phyloP scores from a whole-genome alignment of 805 yeast genomes.

The Yamadazyma nakazawae region DNA sequence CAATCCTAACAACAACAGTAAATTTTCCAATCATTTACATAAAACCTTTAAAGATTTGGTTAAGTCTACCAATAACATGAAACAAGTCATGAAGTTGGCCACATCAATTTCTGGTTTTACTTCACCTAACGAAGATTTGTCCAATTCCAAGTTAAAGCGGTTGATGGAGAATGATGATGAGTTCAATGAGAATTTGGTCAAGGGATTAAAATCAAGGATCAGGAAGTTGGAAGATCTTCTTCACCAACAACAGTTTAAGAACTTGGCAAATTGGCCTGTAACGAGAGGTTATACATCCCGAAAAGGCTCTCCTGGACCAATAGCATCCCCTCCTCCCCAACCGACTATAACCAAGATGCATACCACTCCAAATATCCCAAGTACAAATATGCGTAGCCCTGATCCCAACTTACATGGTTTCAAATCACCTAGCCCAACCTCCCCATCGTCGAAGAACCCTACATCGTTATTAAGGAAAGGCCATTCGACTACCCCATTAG shows the following conservation, averaged over 20 bases:
- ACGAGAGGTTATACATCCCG: conserved; percentile 14
- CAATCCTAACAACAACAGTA: conserved; percentile 6
- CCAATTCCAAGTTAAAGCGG: conserved; percentile 13
- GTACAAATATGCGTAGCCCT: background rate
- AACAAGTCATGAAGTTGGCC: conserved; percentile 28
- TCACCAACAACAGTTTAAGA: conserved; percentile 67
- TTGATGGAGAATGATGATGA: conserved; percentile 25
- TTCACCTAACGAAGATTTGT: conserved; percentile 16
- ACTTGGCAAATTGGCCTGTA: conserved; percentile 47
- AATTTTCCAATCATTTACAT: conserved; percentile 36
- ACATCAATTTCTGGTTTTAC: conserved; percentile 29
- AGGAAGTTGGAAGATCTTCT: conserved; percentile 72
- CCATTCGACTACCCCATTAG: conserved; percentile 20
- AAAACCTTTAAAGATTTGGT: conserved; percentile 46
- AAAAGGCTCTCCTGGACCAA: conserved; percentile 1
- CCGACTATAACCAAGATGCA: background rate
- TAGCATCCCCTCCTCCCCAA: conserved; percentile 1
- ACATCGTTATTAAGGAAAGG: conserved; percentile 25
- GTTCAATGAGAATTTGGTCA: conserved; percentile 38
- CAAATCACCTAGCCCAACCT: background rate
- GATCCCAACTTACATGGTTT: background rate
- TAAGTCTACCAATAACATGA: conserved; percentile 37
- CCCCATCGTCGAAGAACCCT: conserved; percentile 18
- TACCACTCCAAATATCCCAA: background rate
- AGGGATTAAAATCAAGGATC: conserved; percentile 69